Percentiles rank a stretch among this genome's conserved stretches.
Evolutionary conservation across 495 filamentous ascomycete genomes (phyloP).

Genomic region (Penicillium bovifimosum): DNA sequence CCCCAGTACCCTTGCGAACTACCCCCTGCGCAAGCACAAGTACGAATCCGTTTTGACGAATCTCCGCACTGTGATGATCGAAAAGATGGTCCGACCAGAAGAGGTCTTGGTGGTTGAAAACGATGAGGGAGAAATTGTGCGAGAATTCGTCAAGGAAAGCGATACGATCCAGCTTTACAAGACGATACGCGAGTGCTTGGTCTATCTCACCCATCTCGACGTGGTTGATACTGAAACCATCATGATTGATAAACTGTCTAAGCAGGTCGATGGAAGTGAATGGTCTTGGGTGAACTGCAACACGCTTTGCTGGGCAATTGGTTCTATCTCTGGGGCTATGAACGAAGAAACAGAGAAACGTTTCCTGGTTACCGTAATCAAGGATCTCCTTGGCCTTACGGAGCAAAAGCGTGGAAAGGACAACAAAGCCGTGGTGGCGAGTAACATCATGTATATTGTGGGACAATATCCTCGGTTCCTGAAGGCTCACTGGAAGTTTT

Average conservation of each 20-base stretch:
- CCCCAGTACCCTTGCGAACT: constrained; percentile 73
- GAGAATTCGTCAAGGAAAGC: constrained; percentile 98
- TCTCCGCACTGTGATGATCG: constrained; percentile 95
- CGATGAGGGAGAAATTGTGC: constrained; percentile 97
- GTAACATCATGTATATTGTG: constrained; percentile 99
- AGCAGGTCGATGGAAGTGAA: constrained; percentile 89
- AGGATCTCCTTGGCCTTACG: constrained; percentile 94
- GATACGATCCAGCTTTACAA: constrained; percentile 99
- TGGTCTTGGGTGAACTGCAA: constrained; percentile 99
- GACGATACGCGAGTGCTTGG: constrained; percentile 93
- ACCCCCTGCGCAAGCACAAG: constrained; percentile 93
- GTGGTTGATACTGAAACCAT: constrained; percentile 96
- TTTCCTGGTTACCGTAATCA: constrained; percentile 97
- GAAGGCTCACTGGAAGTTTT: constrained; percentile 99
- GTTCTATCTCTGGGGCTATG: constrained; percentile 97
- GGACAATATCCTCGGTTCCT: constrained; percentile 97
- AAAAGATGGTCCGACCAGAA: constrained; percentile 98
- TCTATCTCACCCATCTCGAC: constrained; percentile 96
- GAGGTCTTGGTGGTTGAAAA: constrained; percentile 99
- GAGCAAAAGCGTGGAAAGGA: constrained; percentile 99
- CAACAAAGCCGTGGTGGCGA: constrained; percentile 98
- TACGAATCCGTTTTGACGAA: constrained; percentile 92
- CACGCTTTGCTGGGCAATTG: constrained; percentile 98
- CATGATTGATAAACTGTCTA: constrained; percentile 95
- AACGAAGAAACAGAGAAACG: constrained; percentile 99